Evolutionary conservation across 2,329 filamentous ascomycete species (phyloP), one percentile per base, ranked within the genome.

Genomic region (Coniochaeta sp.): DNA sequence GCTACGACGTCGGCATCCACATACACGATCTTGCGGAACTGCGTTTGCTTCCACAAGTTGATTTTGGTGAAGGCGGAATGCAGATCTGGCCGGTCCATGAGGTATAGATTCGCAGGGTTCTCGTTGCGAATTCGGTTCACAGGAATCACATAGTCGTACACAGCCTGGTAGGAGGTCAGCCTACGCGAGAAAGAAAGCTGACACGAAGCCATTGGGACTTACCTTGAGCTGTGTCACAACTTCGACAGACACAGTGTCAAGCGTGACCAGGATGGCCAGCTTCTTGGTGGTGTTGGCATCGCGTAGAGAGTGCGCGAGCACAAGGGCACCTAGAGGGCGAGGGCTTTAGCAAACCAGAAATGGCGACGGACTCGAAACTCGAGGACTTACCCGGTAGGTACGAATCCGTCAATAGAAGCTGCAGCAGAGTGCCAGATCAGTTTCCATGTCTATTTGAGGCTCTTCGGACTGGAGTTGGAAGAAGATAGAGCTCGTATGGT

Each of bases 31-130:
- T 89, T 93, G 65, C 88, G 86, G 74, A 93, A 99, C 70, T 96
- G 91, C 3, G 85, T 88, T 74, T 93, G 89, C 65, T 88, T 90
- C 95, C 95, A 99, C 19, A 99, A 81, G 66, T 91, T 87, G 75
- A 99, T 93, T 79, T 99, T 99, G 66, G 95, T 98, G 71, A 98
- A 98, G 64, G 93, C 90, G 31, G 92, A 93, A 70, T 93, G 87
- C 58, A 99, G 82, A 70, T 99, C 95, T 64, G 87, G 84, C 59
- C 95, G 90, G 72, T 92, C 87, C 93, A 99, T 97, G 60, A 98
- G 83, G 73, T 89, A 87, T 60, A 99, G 84, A 70, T 98, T 98
- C 61, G 86, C 86, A 3, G 90, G 89, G 50, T 83, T 85, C 61
- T 84, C 81, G 72, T 93, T 98, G 64, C 83, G 84, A 70, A 97